Evolutionary conservation across 2,329 filamentous ascomycete species (phyloP), one percentile per base, ranked within the genome.

Genomic region (Botrytis sinoallii): DNA sequence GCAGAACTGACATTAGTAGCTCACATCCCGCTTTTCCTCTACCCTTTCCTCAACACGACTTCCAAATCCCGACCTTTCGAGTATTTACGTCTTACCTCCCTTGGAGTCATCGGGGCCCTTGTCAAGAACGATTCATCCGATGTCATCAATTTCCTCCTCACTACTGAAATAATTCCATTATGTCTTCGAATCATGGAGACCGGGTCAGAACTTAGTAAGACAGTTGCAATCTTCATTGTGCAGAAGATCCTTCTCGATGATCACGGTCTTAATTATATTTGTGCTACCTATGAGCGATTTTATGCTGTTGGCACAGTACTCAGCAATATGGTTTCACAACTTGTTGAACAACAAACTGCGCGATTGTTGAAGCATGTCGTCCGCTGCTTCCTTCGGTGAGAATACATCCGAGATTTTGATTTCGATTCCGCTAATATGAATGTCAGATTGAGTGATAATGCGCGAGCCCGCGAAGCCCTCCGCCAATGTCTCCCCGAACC

Each of bases 181-280:
- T 99, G 96, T 83, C 90, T 99, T 63, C 91, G 96, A 75, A 99
- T 99, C 81, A 99, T 99, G 96, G 96, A 99, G 85, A 99, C 96
- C 0, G 96, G 96, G 68, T 98, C 95, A 0, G 96, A 99, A 84
- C 88, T 99, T 75, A 98, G 94, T 86, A 99, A 99, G 86, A 99
- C 96, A 0, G 96, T 99, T 22, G 96, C 96, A 74, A 99, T 99
- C 80, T 99, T 99, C 85, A 99, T 99, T 79, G 96, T 99, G 29
- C 96, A 99, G 84, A 99, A 99, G 87, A 99, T 99, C 40, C 85
- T 99, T 70, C 89, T 99, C 4, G 96, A 99, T 81, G 96, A 99
- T 80, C 95, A 97, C 79, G 96, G 96, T 6, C 88, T 99, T 76
- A 96, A 96, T 80, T 99, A 99, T 83, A 99, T 99, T 74, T 99